phyloP scores from a whole-genome alignment of 139 green algal genomes.

The Coccomyxa sp. region DNA sequence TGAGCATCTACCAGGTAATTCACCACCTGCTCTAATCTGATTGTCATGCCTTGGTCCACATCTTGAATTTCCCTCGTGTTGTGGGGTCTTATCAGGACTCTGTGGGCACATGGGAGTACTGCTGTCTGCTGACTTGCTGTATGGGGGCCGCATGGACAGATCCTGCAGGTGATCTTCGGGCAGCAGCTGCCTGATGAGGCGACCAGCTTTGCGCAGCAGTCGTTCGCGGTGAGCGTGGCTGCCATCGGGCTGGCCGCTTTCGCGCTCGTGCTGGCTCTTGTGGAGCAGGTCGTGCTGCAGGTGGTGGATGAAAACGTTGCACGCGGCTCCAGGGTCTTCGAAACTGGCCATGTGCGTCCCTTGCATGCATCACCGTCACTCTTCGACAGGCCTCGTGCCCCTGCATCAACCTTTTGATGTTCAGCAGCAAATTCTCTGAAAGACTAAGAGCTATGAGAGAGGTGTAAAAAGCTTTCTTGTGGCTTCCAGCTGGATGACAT shows the following conservation, averaged over 20 bases:
- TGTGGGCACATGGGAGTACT: neutral
- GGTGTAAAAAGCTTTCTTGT: no score
- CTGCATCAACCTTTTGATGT: no score
- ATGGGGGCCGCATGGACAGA: neutral
- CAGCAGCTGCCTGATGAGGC: conserved; percentile 15
- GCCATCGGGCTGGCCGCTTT: conserved; percentile 50
- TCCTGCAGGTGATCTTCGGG: conserved; percentile 8
- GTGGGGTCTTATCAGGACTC: neutral
- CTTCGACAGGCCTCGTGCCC: no score
- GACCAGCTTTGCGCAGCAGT: conserved; percentile 8
- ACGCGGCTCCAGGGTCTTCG: conserved; percentile 44
- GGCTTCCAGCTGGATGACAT: no score
- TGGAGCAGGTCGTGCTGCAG: conserved; percentile 35
- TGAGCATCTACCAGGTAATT: neutral
- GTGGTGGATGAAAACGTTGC: conserved; percentile 22
- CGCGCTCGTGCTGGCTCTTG: conserved; percentile 61
- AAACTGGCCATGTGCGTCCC: conserved; percentile 18
- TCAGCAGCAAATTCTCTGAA: no score
- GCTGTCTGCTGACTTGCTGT: neutral
- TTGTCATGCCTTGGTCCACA: neutral
- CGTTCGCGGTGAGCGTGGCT: conserved; percentile 19
- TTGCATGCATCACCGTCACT: neutral
- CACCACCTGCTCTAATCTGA: neutral
- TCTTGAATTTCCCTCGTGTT: neutral
- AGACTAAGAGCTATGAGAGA: no score